Evolutionary conservation across 108 stramenopile genomes (phyloP), one percentile per base, ranked within the genome.

Genomic region (Cyclostephanos invisitatus): DNA sequence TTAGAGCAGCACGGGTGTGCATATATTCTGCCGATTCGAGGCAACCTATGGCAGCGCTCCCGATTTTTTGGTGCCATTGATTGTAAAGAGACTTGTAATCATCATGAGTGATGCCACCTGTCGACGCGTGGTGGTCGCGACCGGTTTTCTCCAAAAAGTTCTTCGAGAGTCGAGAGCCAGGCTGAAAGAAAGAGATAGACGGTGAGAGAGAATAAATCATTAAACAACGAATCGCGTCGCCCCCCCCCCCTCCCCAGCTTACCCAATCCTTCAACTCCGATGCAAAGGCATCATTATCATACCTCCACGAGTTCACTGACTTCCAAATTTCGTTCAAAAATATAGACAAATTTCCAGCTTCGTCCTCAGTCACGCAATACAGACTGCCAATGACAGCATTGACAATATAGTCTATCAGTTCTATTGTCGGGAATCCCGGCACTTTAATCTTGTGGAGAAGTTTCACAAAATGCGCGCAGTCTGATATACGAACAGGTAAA

Each of bases 301-400:
- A 88, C 44, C 91, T 86, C 94, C 94, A 96, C 57, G 68, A 74
- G 53, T 84, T 92, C 12, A 89, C 71, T 32, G 74, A 61, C 49
- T 78, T 87, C 87, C 91, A 94, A 3, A 81, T 85, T 68, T 93
- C 89, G 66, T 77, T 78, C 18, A 97, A 57, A 46, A 95, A 78
- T 46, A 94, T 85, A 11, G 90, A 85, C 9, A 90, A 47, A 51
- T 85, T 89, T 2, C 91, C 89, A 18, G 96, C 96, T 74, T 97
- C 96, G 47, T 84, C 87, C 76, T 97, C 96, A 2, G 96, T 97
- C 11, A 87, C 55, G 57, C 85, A 91, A 71, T 85, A 95, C 21
- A 94, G 61, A 9, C 88, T 69, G 0, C 87, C 89, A 21, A 85
- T 77, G 18, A 84, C 68, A 12, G 79, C 75, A 66, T 87, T 80